A percentile compares a stretch with the other conserved stretches of the same genome.
These are phyloP conservation scores for Salix suchowensis DNA, from an alignment of 345 rosid species.

Conservation along the genomic window DNA sequence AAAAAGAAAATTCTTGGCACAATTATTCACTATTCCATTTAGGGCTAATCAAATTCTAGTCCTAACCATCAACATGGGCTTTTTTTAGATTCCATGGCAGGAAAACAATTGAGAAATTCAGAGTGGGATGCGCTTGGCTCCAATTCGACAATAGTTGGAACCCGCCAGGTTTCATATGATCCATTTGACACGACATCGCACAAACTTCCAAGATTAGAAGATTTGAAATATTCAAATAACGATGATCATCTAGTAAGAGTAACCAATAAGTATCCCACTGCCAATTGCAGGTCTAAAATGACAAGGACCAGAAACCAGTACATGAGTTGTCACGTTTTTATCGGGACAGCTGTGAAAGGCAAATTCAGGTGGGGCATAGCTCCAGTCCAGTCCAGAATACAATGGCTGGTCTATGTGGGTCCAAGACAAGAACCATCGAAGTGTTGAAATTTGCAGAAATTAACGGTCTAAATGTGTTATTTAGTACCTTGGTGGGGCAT, in stretches of 20 bases:
- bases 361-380: not conserved
- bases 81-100: too few relatives aligned
- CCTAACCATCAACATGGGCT: too few relatives aligned
- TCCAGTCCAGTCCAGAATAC: not conserved
- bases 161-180: not conserved
- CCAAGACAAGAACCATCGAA: not conserved
- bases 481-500: conserved; percentile 88
- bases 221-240: too few relatives aligned
- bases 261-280: conserved; percentile 6
- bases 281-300: conserved; percentile 13
- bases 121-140: too few relatives aligned
- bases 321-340: conserved; percentile 34
- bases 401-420: not conserved
- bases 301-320: conserved; percentile 14
- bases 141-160: too few relatives aligned
- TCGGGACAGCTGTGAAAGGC: conserved; percentile 38
- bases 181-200: not conserved
- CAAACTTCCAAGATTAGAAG: not conserved
- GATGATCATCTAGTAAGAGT: too few relatives aligned
- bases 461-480: conserved; percentile 5
- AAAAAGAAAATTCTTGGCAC: too few relatives aligned
- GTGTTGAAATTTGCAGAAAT: not conserved
- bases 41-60: too few relatives aligned
- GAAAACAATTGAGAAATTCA: too few relatives aligned
- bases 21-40: too few relatives aligned